Conservation (phyloP, 192 early-diverging fungal genomes). For the Thoreauomyces humboldtii region DNA sequence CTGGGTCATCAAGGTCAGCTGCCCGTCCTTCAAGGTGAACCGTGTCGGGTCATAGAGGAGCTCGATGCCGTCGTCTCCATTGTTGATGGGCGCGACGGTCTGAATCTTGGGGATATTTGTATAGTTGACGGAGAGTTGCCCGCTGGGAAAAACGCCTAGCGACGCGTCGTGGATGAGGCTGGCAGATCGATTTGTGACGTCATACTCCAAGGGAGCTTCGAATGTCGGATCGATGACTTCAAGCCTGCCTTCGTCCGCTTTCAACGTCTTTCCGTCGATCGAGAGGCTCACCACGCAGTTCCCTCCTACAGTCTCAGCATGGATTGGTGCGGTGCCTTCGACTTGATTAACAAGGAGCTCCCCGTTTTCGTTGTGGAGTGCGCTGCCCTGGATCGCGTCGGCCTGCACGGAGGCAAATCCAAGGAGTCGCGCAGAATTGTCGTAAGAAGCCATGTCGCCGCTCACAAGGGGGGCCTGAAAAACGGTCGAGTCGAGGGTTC, state of each 20-base stretch:
- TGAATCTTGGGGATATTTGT: neutral
- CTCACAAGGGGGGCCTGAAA: neutral
- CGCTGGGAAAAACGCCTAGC: neutral
- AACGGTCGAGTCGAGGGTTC: neutral
- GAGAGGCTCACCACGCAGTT: neutral
- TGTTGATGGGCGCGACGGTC: neutral
- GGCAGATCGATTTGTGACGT: too few relatives aligned
- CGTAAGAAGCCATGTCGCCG: neutral
- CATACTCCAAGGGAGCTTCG: neutral
- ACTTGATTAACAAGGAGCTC: neutral
- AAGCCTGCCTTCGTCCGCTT: neutral
- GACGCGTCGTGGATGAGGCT: too few relatives aligned
- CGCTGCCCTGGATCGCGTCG: too few relatives aligned
- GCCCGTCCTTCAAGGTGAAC: neutral
- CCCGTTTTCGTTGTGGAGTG: slow-evolving; percentile 13
- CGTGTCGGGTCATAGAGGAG: neutral
- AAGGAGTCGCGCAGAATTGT: too few relatives aligned
- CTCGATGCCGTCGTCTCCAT: neutral
- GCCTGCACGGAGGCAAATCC: too few relatives aligned
- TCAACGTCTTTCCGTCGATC: neutral
- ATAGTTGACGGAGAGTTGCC: neutral
- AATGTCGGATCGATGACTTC: neutral
- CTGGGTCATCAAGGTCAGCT: neutral
- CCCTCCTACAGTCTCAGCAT: neutral
- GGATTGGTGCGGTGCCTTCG: neutral